Evolutionary conservation across 306 rosid genomes (phyloP), one percentile per base, ranked within the genome.

Genomic region (Cucurbita moschata): DNA sequence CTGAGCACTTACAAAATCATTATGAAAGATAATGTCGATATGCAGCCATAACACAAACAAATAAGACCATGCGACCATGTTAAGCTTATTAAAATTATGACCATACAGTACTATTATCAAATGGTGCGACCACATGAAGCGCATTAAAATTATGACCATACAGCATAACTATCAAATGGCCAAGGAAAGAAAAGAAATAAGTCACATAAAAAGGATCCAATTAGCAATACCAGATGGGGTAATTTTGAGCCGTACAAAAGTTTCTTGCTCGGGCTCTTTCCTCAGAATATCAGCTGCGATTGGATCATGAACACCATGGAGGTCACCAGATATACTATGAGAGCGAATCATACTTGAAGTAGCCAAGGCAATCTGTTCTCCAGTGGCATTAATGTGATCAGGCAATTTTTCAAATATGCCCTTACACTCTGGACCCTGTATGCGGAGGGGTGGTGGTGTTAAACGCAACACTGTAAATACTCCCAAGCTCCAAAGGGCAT

Each of bases 201-300:
- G 6, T 65, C 23, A 57, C 69, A 74, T 71, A 71, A 18, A 58
- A 43, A 64, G 77, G 74, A 55, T 78, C 13, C 18, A 68, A 68
- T 38, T 78, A 55, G 62, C 53, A 77, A 75, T 89, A 95, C 99
- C 99, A 52, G 75, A 76, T 47, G 96, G 99, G 55, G 90, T 75
- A 50, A 95, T 81, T 74, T 71, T 87, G 63, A 95, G 91, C 38
- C 96, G 85, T 15, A 91, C 83, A 86, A 95, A 95, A 77, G 81
- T 85, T 77, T 95, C 99, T 51, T 95, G 97, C 81, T 95, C 99
- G 6, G 99, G 99, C 78, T 85, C 99, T 84, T 91, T 95, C 95
- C 99, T 89, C 67, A 95, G 77, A 81, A 95, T 91, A 86, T 95
- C 99, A 85, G 99, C 99, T 13, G 97, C 92, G 75, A 95, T 87